A percentile compares a stretch with the other conserved stretches of the same genome.
phyloP scores from a whole-genome alignment of 176 grass and related monocot species.

The Melocanna baccifera region DNA sequence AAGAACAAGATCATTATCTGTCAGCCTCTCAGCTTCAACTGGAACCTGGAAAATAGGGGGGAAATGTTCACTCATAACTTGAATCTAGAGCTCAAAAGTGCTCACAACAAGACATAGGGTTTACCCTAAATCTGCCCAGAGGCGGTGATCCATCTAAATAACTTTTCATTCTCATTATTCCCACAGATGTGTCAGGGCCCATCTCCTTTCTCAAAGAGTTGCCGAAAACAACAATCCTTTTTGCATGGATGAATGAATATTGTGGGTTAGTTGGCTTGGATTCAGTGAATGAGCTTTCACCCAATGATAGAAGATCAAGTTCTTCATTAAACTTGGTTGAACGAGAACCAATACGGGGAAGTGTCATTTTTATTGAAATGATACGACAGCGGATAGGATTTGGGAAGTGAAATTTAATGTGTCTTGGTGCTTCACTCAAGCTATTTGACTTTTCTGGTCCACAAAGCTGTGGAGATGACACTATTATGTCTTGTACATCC shows the following conservation, averaged over 20 bases:
- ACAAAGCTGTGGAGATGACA: conserved; percentile 61
- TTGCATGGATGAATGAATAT: conserved; percentile 78
- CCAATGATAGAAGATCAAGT: conserved; percentile 79
- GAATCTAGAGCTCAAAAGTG: conserved; percentile 16
- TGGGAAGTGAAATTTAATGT: conserved; percentile 78
- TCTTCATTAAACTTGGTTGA: conserved; percentile 46
- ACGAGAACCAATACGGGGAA: conserved; percentile 42
- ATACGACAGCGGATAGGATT: conserved; percentile 83
- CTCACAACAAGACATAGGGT: conserved; percentile 15
- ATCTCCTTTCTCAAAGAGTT: conserved; percentile 62
- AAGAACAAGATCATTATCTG: conserved; percentile 80
- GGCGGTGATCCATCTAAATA: conserved; percentile 62
- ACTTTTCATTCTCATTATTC: conserved; percentile 77
- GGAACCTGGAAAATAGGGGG: conserved; percentile 61
- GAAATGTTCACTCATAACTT: conserved; percentile 28
- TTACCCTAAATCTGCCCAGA: conserved; percentile 88
- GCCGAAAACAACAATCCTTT: conserved; percentile 81
- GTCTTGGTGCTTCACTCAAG: conserved; percentile 54
- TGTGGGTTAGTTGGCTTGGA: conserved; percentile 34
- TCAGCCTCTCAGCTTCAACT: conserved; percentile 72
- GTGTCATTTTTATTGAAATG: conserved; percentile 81
- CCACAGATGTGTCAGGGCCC: conserved; percentile 56
- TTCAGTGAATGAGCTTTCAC: conserved; percentile 50
- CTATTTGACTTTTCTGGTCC: conserved; percentile 66
- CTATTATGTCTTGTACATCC: conserved; percentile 63